phyloP scores from a whole-genome alignment of 1,284 basidiomycete species.

The Marasmius fiardii region DNA sequence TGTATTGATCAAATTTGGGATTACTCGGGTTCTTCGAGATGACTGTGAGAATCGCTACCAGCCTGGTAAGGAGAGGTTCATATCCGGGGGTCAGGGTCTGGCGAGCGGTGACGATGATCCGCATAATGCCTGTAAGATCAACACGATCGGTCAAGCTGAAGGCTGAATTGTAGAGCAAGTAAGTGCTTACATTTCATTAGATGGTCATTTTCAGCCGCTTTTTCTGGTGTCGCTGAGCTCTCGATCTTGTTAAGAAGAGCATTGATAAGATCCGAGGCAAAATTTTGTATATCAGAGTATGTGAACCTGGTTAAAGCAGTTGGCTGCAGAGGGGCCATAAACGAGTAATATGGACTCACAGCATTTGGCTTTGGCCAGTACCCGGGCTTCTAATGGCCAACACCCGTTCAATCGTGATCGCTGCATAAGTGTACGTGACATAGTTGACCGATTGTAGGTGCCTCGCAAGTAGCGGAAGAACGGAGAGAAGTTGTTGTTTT shows the following conservation, averaged over 20 bases:
- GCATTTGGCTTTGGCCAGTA: constrained; percentile 46
- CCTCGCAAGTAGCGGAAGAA: constrained; percentile 84
- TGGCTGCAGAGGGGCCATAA: not conserved
- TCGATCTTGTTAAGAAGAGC: constrained; percentile 84
- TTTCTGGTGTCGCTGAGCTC: constrained; percentile 81
- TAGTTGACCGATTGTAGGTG: constrained; percentile 83
- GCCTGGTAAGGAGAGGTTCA: constrained; percentile 66
- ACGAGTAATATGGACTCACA: constrained; percentile 44
- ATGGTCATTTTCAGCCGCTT: constrained; percentile 97
- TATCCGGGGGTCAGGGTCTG: constrained; percentile 72
- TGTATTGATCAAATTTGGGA: constrained; percentile 96
- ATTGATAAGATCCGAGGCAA: constrained; percentile 74
- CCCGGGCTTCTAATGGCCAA: constrained; percentile 75
- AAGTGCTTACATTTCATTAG: constrained; percentile 86
- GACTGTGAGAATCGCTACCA: constrained; percentile 81
- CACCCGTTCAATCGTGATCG: constrained; percentile 87
- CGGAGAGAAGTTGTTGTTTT: constrained; percentile 90
- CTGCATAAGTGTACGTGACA: constrained; percentile 87
- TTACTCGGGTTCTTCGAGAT: constrained; percentile 97
- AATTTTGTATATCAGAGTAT: constrained; percentile 82
- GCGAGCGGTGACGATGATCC: constrained; percentile 87
- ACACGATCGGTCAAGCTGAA: too few relatives aligned
- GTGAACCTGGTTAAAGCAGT: constrained; percentile 59
- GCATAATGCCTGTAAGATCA: constrained; percentile 79
- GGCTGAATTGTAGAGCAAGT: too few relatives aligned